Evolutionary conservation across 1,284 basidiomycete genomes (phyloP).

Genomic region (Pseudozyma hubeiensis): DNA sequence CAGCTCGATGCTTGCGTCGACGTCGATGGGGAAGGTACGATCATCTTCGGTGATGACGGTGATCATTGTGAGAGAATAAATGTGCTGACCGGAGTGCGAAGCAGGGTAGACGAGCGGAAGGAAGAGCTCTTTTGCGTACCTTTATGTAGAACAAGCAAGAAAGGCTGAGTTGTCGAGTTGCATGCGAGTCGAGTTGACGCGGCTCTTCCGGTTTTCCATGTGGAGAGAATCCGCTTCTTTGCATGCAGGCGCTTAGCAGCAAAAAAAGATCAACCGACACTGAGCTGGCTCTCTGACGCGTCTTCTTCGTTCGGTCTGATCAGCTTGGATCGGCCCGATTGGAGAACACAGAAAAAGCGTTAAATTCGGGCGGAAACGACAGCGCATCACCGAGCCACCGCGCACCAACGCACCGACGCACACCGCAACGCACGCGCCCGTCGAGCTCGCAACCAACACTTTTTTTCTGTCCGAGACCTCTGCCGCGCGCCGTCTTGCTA

Average conservation of each 20-base stretch:
- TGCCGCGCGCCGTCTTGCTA: too few species aligned
- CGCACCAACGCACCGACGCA: background rate
- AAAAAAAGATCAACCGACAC: background rate
- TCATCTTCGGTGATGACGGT: conserved; percentile 62
- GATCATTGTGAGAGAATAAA: conserved; percentile 45
- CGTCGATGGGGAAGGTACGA: conserved; percentile 60
- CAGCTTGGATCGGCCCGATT: background rate
- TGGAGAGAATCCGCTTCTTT: conserved; percentile 2
- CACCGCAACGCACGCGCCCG: conserved; percentile 1
- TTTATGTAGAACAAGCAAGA: background rate
- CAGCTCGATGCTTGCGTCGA: conserved; percentile 58
- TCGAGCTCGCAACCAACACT: conserved; percentile 6
- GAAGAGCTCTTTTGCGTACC: too few species aligned
- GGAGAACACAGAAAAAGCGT: too few species aligned
- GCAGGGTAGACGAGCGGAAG: background rate
- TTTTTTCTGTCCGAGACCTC: too few species aligned
- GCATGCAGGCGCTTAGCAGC: too few species aligned
- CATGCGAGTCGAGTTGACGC: background rate
- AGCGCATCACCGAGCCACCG: conserved; percentile 8
- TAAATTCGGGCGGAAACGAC: conserved; percentile 3
- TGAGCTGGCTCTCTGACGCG: conserved; percentile 4
- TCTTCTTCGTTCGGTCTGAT: background rate
- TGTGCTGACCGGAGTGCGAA: background rate
- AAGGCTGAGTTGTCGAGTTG: conserved; percentile 3
- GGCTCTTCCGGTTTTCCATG: background rate